phyloP scores from a whole-genome alignment of 176 grass and related monocot genomes.

The Tillandsia fasciculata region DNA sequence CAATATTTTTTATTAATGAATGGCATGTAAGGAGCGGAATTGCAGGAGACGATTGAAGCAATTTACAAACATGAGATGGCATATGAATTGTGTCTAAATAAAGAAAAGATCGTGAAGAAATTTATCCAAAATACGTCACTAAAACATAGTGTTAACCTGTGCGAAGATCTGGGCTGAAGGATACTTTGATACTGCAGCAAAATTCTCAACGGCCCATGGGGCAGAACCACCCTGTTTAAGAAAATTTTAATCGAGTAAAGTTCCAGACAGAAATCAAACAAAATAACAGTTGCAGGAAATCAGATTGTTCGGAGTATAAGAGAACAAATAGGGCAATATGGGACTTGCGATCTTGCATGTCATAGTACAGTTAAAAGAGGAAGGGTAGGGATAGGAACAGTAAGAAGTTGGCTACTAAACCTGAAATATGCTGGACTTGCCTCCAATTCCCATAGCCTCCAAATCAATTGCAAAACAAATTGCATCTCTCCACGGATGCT shows the following conservation, averaged over 20 bases:
- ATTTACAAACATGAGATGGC: not conserved
- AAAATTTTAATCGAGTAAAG: conserved; percentile 17
- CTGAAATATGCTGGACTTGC: conserved; percentile 86
- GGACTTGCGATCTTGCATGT: not conserved
- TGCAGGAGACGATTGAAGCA: not conserved
- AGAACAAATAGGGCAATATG: conserved; percentile 1
- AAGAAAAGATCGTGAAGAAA: conserved; percentile 6
- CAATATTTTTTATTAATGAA: not conserved
- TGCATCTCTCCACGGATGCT: conserved; percentile 76
- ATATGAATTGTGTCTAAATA: not conserved
- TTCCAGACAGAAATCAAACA: conserved; percentile 7
- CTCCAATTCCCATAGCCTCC: conserved; percentile 90
- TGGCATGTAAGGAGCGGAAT: not conserved
- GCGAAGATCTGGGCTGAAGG: conserved; percentile 81
- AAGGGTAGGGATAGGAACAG: not conserved
- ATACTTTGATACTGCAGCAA: conserved; percentile 77
- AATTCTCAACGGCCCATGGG: conserved; percentile 76
- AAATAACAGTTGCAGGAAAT: not conserved
- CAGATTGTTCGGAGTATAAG: not conserved
- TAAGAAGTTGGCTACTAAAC: conserved; percentile 19
- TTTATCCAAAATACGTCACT: not conserved
- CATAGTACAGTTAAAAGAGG: not conserved
- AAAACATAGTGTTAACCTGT: conserved; percentile 49
- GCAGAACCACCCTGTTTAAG: conserved; percentile 53
- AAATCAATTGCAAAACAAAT: conserved; percentile 79